Evolutionary conservation across 1,139 yeast genomes (phyloP), one percentile per base, ranked within the genome.

Genomic region (Debaryomyces sp.): DNA sequence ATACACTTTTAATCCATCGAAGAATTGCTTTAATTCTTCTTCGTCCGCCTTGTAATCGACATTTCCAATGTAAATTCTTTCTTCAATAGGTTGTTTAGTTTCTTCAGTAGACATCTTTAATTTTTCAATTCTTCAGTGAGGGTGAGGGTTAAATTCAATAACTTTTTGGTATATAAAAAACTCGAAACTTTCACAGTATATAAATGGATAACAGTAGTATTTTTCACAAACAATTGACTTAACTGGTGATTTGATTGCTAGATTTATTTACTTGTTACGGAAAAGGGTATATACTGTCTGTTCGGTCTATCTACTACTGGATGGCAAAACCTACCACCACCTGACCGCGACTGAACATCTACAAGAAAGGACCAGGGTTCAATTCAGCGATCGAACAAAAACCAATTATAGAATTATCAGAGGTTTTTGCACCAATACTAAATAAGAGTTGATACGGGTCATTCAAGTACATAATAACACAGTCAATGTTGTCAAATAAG

Each of bases 31-130:
- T 48, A 83, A 69, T 45, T 81, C 85, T 1, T 71, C 77, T 58
- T 81, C 86, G 23, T 80, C 76, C 33, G 84, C 77, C 34, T 70
- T 62, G 61, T 70, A 81, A 58, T 77, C 77, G 50, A 83, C 75
- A 58, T 82, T 82, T 49, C 81, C 79, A 50, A 83, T 70, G 57
- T 78, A 78, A 54, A 75, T 66, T 71, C 80, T 74, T 43, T 71
- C 75, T 60, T 70, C 76, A 59, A 73, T 70, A 22, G 54, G 47
- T 13, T 53, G 43, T 48, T 51, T 52, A 34, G 55, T 45, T 48
- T 51, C 54, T 55, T 62, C 66, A 46, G 57, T 49, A 48, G 64
- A 57, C 64, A 59, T 61, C 10, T 52, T 48, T 36, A 23, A 41
- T 32, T 26, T 40, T 43, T 44, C 33, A 21, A 23, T 33, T 45